These are phyloP conservation scores for Leccinum ochraceum DNA, from an alignment of 768 basidiomycete genomes.

Conservation along the genomic window DNA sequence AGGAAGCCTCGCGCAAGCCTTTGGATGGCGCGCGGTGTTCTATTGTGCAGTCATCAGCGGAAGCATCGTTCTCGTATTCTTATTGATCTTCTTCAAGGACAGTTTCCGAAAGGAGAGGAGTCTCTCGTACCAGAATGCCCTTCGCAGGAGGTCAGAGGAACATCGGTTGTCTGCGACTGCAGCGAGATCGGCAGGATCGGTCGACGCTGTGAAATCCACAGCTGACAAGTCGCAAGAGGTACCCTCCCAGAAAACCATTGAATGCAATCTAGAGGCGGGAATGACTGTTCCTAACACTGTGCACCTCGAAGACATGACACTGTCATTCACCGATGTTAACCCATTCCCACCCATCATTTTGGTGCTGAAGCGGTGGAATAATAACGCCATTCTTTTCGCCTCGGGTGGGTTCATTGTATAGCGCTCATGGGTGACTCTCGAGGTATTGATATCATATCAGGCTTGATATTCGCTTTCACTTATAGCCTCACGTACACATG, in stretches of 20 bases:
- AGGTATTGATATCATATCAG: constrained; percentile 36
- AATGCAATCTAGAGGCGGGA: constrained; percentile 8
- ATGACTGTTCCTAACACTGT: neutral
- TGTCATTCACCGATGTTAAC: constrained; percentile 70
- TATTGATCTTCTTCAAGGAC: constrained; percentile 72
- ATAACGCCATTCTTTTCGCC: constrained; percentile 54
- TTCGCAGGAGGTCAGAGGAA: constrained; percentile 44
- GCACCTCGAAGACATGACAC: constrained; percentile 40
- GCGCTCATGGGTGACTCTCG: neutral
- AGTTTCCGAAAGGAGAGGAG: constrained; percentile 85
- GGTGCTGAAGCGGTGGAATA: constrained; percentile 66
- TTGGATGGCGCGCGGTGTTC: constrained; percentile 83
- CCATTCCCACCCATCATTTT: constrained; percentile 60
- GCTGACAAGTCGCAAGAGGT: constrained; percentile 12
- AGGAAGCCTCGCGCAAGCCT: constrained; percentile 62
- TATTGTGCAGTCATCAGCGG: constrained; percentile 75
- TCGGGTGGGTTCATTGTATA: constrained; percentile 19
- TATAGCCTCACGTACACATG: constrained; percentile 75
- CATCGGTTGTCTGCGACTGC: constrained; percentile 12
- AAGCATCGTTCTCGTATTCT: constrained; percentile 52
- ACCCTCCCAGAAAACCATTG: neutral
- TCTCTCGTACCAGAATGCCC: constrained; percentile 68
- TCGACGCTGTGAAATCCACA: neutral
- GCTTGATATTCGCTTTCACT: constrained; percentile 69
- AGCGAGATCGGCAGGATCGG: neutral